Evolutionary conservation across 2,329 filamentous ascomycete genomes (phyloP).

Genomic region (Madurella mycetomatis): DNA sequence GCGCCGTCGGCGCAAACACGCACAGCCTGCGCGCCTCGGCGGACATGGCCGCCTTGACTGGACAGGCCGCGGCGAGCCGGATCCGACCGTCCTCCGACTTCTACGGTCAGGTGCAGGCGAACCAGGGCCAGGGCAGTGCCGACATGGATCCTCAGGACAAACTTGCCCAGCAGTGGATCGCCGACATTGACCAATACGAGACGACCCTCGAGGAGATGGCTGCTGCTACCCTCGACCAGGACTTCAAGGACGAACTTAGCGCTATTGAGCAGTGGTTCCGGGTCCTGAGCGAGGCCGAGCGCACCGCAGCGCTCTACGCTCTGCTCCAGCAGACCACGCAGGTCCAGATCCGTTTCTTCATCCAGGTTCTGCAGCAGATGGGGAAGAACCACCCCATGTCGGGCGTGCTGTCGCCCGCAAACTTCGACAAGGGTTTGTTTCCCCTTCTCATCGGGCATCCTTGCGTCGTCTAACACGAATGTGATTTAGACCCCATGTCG

Average conservation of each 20-base stretch:
- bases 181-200: conserved; percentile 98
- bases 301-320: conserved; percentile 91
- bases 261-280: conserved; percentile 99
- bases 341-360: conserved; percentile 98
- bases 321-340: conserved; percentile 97
- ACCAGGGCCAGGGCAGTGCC: conserved; percentile 60
- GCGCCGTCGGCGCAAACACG: conserved; percentile 67
- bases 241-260: conserved; percentile 98
- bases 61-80: conserved; percentile 63
- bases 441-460: neutral
- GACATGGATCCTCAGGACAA: conserved; percentile 85
- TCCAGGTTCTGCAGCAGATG: conserved; percentile 98
- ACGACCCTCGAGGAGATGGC: conserved; percentile 99
- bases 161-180: conserved; percentile 96
- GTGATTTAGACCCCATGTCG: conserved; percentile 80
- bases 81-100: conserved; percentile 95
- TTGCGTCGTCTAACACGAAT: conserved; percentile 13
- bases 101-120: conserved; percentile 72
- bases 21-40: conserved; percentile 83
- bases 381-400: conserved; percentile 97
- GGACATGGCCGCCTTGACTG: conserved; percentile 81
- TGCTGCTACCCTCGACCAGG: conserved; percentile 94
- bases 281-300: conserved; percentile 91
- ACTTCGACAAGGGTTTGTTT: conserved; percentile 83
- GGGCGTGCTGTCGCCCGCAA: conserved; percentile 86